A percentile compares a stretch with the other conserved stretches of the same genome.
Evolutionary conservation across 1,284 basidiomycete genomes (phyloP).

Genomic region (Papiliotrema nemorosa): DNA sequence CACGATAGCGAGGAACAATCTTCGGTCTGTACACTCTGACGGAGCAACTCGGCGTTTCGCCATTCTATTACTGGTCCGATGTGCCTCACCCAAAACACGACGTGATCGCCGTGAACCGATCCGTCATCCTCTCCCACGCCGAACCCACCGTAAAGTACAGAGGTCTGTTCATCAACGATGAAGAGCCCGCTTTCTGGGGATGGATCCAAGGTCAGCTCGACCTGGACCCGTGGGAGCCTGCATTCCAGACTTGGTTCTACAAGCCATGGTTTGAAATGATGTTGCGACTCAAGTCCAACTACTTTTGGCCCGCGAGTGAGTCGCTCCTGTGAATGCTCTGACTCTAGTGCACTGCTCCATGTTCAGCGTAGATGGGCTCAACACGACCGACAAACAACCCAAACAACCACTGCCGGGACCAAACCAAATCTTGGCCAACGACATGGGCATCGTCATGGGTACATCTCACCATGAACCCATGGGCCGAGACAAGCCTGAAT

Average conservation of each 20-base stretch:
- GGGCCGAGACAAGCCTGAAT: conserved; percentile 30
- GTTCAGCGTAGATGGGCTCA: conserved; percentile 62
- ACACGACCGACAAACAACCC: conserved; percentile 6
- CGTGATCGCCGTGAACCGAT: conserved; percentile 54
- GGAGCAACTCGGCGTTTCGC: conserved; percentile 61
- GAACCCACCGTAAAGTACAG: conserved; percentile 67
- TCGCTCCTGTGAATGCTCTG: not conserved
- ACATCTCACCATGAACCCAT: conserved; percentile 42
- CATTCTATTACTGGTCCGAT: conserved; percentile 57
- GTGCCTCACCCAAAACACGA: conserved; percentile 58
- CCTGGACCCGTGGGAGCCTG: conserved; percentile 18
- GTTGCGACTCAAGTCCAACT: conserved; percentile 65
- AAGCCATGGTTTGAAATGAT: conserved; percentile 59
- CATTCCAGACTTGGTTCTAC: conserved; percentile 53
- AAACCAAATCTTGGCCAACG: conserved; percentile 62
- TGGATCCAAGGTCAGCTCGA: conserved; percentile 53
- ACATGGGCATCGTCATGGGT: conserved; percentile 68
- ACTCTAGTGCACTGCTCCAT: conserved; percentile 52
- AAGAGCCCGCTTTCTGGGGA: conserved; percentile 59
- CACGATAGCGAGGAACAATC: conserved; percentile 53
- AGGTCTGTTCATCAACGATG: conserved; percentile 62
- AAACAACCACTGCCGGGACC: conserved; percentile 27
- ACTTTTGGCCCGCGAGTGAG: conserved; percentile 56
- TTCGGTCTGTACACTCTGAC: conserved; percentile 67
- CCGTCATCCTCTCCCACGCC: conserved; percentile 60